Conservation (phyloP, 495 filamentous ascomycete genomes). For the Hypoxylon intermedium region DNA sequence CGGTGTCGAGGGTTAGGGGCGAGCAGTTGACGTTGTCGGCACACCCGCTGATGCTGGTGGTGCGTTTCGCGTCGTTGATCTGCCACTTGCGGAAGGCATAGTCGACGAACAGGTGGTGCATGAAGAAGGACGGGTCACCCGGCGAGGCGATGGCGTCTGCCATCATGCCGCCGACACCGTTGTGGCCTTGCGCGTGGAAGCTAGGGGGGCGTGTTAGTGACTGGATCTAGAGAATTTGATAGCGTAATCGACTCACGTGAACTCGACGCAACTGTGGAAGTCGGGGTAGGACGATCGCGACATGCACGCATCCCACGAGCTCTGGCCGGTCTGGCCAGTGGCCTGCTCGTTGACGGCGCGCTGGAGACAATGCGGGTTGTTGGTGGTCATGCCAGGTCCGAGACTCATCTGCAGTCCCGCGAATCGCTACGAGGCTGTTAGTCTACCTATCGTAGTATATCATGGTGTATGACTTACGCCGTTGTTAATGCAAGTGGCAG, state of each 20-base stretch:
- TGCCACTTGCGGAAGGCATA: slow-evolving; percentile 73
- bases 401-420: slow-evolving; percentile 43
- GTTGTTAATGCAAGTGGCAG: slow-evolving; percentile 38
- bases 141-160: slow-evolving; percentile 60
- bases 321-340: slow-evolving; percentile 36
- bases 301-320: slow-evolving; percentile 41
- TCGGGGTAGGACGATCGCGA: slow-evolving; percentile 41
- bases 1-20: slow-evolving; percentile 46
- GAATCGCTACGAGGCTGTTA: slow-evolving; percentile 35
- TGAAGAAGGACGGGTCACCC: slow-evolving; percentile 69
- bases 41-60: slow-evolving; percentile 42
- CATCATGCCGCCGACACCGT: slow-evolving; percentile 58
- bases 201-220: slow-evolving; percentile 4
- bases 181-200: slow-evolving; percentile 43
- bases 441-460: slow-evolving; percentile 23
- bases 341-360: slow-evolving; percentile 44
- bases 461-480: slow-evolving; percentile 46
- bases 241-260: slow-evolving; percentile 35
- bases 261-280: slow-evolving; percentile 45
- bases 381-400: slow-evolving; percentile 42
- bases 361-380: slow-evolving; percentile 46
- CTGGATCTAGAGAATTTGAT: not conserved
- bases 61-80: slow-evolving; percentile 26
- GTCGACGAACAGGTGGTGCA: slow-evolving; percentile 71
- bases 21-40: slow-evolving; percentile 39